Evolutionary conservation across 2,329 filamentous ascomycete species (phyloP).

Genomic region (Fusarium sp.): DNA sequence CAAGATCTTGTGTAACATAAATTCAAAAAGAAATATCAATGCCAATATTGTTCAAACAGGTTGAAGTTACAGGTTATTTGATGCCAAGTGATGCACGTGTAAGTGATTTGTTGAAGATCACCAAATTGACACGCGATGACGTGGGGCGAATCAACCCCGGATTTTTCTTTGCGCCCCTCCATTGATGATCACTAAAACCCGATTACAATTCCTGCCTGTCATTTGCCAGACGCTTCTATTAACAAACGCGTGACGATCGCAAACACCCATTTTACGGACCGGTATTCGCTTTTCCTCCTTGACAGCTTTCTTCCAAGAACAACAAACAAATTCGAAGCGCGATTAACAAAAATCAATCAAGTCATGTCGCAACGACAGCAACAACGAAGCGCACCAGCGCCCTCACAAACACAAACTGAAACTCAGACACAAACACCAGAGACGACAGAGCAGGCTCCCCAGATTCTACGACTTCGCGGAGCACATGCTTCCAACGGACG

Average conservation of each 20-base stretch:
- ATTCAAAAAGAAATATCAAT: background rate
- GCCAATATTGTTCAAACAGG: background rate
- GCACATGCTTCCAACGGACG: slow-evolving; percentile 61
- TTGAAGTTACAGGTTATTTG: background rate
- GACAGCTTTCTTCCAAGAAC: background rate
- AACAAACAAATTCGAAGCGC: background rate
- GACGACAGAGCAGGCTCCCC: slow-evolving; percentile 49
- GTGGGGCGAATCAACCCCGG: slow-evolving; percentile 37
- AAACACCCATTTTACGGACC: background rate
- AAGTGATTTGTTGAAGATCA: slow-evolving; percentile 12
- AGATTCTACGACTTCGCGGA: slow-evolving; percentile 66
- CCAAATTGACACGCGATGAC: slow-evolving; percentile 27
- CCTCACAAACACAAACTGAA: slow-evolving; percentile 53
- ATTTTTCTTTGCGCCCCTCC: slow-evolving; percentile 38
- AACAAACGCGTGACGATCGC: slow-evolving; percentile 30
- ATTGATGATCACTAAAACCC: slow-evolving; percentile 23
- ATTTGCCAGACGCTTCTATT: slow-evolving; percentile 31
- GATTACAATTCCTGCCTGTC: slow-evolving; percentile 23
- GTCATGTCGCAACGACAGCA: slow-evolving; percentile 52
- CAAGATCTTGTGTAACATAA: slow-evolving; percentile 23
- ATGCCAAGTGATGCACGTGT: background rate
- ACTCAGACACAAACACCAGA: slow-evolving; percentile 47
- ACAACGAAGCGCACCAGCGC: slow-evolving; percentile 46
- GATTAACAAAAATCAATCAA: slow-evolving; percentile 14
- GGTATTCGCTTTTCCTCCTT: background rate